Conservation (phyloP, 2,329 filamentous ascomycete genomes). For the Teratosphaeria pseudoeucalypti region DNA sequence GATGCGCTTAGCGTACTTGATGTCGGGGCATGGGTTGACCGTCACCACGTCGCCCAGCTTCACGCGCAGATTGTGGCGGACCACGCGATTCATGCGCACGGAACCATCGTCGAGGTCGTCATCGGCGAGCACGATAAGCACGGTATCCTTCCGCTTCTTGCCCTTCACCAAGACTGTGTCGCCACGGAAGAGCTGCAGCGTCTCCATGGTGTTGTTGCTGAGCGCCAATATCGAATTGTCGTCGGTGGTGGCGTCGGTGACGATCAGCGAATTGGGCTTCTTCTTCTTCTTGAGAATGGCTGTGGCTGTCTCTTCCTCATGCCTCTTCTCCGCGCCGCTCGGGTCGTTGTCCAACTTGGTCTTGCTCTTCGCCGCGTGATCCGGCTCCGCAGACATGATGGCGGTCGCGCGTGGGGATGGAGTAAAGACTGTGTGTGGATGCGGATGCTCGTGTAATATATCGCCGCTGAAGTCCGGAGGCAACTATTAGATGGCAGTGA, state of each 20-base stretch:
- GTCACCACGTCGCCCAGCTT: slow-evolving; percentile 98
- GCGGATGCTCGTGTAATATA: background rate
- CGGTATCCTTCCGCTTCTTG: slow-evolving; percentile 99
- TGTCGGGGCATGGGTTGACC: slow-evolving; percentile 94
- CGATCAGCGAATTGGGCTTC: slow-evolving; percentile 99
- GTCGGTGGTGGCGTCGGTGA: slow-evolving; percentile 97
- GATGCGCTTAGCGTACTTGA: slow-evolving; percentile 99
- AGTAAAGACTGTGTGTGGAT: background rate
- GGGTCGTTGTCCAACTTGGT: slow-evolving; percentile 32
- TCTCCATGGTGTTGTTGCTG: slow-evolving; percentile 98
- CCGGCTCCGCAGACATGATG: slow-evolving; percentile 42
- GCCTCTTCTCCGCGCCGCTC: slow-evolving; percentile 22
- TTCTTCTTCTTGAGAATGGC: slow-evolving; percentile 99
- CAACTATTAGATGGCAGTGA: background rate
- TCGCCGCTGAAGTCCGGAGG: background rate
- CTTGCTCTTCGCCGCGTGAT: slow-evolving; percentile 37
- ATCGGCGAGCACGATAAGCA: slow-evolving; percentile 92
- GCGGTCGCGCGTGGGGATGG: slow-evolving; percentile 35
- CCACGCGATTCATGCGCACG: slow-evolving; percentile 94
- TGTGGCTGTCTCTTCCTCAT: slow-evolving; percentile 70
- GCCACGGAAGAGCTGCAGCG: slow-evolving; percentile 93
- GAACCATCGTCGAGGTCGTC: slow-evolving; percentile 97
- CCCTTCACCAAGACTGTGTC: slow-evolving; percentile 97
- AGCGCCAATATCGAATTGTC: slow-evolving; percentile 99
- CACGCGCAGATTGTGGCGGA: slow-evolving; percentile 94